These are phyloP conservation scores for Cudoniella acicularis DNA, from an alignment of 495 filamentous ascomycete species.

Conservation along the genomic window DNA sequence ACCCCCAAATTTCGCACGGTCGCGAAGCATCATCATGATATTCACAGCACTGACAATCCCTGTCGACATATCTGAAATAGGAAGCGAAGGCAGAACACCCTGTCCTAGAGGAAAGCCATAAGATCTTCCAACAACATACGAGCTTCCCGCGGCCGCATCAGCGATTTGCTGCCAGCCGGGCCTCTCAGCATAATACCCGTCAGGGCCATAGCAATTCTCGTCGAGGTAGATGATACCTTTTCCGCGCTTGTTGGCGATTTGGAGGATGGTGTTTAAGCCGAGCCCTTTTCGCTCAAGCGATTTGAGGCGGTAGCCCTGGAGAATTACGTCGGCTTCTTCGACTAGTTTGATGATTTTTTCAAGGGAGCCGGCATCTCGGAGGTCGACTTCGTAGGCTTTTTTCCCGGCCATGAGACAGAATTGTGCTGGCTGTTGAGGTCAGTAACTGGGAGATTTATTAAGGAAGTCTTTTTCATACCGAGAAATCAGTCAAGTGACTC, in stretches of 20 bases:
- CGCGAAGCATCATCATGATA: constrained; percentile 56
- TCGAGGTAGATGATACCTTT: constrained; percentile 63
- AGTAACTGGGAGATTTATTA: too few species aligned
- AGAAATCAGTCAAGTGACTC: not conserved
- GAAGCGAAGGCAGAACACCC: constrained; percentile 29
- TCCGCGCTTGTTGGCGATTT: constrained; percentile 45
- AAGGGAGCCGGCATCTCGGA: constrained; percentile 41
- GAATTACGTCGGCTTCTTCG: constrained; percentile 50
- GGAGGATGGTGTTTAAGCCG: constrained; percentile 42
- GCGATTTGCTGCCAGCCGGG: constrained; percentile 56
- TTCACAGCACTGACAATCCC: constrained; percentile 29
- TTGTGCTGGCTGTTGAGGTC: too few species aligned
- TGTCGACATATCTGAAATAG: constrained; percentile 29
- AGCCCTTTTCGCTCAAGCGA: constrained; percentile 58
- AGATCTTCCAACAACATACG: too few species aligned
- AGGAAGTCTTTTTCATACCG: not conserved
- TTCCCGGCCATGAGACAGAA: too few species aligned
- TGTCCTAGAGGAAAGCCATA: constrained; percentile 15
- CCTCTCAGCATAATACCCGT: constrained; percentile 41
- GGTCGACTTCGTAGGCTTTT: constrained; percentile 31
- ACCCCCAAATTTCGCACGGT: constrained; percentile 56
- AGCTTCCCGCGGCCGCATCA: constrained; percentile 14
- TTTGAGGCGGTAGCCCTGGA: constrained; percentile 65
- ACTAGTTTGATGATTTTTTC: constrained; percentile 45
- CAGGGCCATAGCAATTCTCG: constrained; percentile 65